These are phyloP conservation scores for Trichothecium roseum DNA, from an alignment of 2,329 filamentous ascomycete species.

Conservation along the genomic window DNA sequence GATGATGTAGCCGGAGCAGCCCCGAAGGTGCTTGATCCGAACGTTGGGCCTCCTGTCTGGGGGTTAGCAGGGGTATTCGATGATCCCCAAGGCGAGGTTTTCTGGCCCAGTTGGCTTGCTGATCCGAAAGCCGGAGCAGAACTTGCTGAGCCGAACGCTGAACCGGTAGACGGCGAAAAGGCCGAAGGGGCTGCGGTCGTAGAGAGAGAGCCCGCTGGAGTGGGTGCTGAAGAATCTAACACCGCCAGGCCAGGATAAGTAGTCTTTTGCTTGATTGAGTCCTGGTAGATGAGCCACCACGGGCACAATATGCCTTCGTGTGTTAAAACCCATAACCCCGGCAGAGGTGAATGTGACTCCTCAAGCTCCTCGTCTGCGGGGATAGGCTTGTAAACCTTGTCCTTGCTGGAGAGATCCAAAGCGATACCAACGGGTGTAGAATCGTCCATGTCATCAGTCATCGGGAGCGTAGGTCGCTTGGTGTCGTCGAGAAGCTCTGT, in stretches of 20 bases:
- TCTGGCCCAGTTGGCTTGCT: slow-evolving; percentile 37
- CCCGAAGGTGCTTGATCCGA: slow-evolving; percentile 36
- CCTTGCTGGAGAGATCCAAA: slow-evolving; percentile 73
- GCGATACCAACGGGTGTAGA: slow-evolving; percentile 75
- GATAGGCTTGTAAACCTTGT: slow-evolving; percentile 70
- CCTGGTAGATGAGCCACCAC: slow-evolving; percentile 90
- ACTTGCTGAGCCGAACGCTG: slow-evolving; percentile 31
- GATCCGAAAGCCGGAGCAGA: slow-evolving; percentile 34
- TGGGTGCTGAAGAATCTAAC: slow-evolving; percentile 26
- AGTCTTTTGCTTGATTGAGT: slow-evolving; percentile 66
- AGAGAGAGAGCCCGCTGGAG: slow-evolving; percentile 16
- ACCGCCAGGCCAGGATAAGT: slow-evolving; percentile 61
- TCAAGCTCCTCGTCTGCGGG: slow-evolving; percentile 66
- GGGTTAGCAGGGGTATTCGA: slow-evolving; percentile 18
- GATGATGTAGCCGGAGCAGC: slow-evolving; percentile 22
- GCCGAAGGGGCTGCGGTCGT: slow-evolving; percentile 20
- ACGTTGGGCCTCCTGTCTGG: slow-evolving; percentile 23
- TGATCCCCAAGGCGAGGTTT: slow-evolving; percentile 39
- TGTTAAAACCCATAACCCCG: slow-evolving; percentile 75
- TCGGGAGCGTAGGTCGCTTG: slow-evolving; percentile 63
- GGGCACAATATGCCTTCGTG: slow-evolving; percentile 75
- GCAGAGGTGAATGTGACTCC: slow-evolving; percentile 70
- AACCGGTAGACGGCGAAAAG: slow-evolving; percentile 19
- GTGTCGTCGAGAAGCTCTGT: slow-evolving; percentile 66
- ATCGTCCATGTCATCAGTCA: slow-evolving; percentile 45